Conservation (phyloP, 2,329 filamentous ascomycete species). For the Zymoseptoria tritici region DNA sequence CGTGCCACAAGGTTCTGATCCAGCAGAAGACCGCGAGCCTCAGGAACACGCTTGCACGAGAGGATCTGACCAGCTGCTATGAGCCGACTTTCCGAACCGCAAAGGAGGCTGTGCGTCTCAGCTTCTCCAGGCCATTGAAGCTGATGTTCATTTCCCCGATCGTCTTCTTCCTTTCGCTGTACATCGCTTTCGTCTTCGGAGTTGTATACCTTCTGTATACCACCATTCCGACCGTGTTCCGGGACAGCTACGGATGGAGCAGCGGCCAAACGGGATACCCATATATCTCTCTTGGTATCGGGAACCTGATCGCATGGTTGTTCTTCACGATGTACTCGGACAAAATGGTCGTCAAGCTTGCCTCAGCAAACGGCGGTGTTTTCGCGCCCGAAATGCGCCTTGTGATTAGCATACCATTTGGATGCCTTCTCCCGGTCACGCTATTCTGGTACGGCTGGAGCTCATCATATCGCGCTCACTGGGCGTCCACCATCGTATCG, state of each 20-base stretch:
- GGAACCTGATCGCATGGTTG: slow-evolving; percentile 13
- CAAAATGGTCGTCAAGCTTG: slow-evolving; percentile 7
- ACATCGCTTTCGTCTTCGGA: slow-evolving; percentile 22
- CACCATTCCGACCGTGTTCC: slow-evolving; percentile 18
- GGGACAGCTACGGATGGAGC: slow-evolving; percentile 17
- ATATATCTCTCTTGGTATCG: slow-evolving; percentile 17
- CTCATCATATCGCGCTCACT: slow-evolving; percentile 13
- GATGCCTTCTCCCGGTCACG: slow-evolving; percentile 11
- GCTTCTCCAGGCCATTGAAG: slow-evolving; percentile 46
- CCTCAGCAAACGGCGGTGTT: slow-evolving; percentile 4
- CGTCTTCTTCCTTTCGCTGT: slow-evolving; percentile 19
- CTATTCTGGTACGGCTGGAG: slow-evolving; percentile 21
- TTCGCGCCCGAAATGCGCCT: slow-evolving; percentile 18
- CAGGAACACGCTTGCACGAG: slow-evolving; percentile 44
- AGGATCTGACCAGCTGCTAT: slow-evolving; percentile 30
- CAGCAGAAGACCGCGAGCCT: slow-evolving; percentile 39
- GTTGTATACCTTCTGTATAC: slow-evolving; percentile 24
- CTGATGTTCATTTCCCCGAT: slow-evolving; percentile 23
- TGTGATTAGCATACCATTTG: slow-evolving; percentile 12
- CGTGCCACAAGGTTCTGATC: slow-evolving; percentile 42
- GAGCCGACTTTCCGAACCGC: slow-evolving; percentile 33
- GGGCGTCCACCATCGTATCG: slow-evolving; percentile 7
- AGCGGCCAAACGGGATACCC: slow-evolving; percentile 19
- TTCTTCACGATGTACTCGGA: slow-evolving; percentile 8
- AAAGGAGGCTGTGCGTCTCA: slow-evolving; percentile 36